Evolutionary conservation across 1,139 yeast genomes (phyloP).

Genomic region (Lizanozyma gosingica): DNA sequence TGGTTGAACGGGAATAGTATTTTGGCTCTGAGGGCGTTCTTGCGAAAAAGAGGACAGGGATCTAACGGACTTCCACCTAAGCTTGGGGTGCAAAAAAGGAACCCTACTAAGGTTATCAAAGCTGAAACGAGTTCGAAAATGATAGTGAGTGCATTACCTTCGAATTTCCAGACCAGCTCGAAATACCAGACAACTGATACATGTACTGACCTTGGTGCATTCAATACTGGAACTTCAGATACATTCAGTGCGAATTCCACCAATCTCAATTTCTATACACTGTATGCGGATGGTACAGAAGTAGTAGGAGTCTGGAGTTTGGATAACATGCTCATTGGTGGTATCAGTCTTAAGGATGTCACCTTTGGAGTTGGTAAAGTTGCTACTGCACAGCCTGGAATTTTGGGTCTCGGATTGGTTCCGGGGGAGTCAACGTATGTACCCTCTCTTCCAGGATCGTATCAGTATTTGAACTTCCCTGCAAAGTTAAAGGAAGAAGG

Average conservation of each 20-base stretch:
- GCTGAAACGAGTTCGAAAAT: background rate
- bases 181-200: conserved; percentile 1
- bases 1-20: background rate
- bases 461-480: conserved; percentile 36
- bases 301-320: conserved; percentile 46
- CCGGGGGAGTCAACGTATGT: conserved; percentile 21
- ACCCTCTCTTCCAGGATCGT: conserved; percentile 6
- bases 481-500: conserved; percentile 38
- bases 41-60: background rate
- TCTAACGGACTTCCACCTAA: background rate
- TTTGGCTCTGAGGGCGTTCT: background rate
- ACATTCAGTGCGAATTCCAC: conserved; percentile 4
- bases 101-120: background rate
- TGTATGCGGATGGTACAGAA: conserved; percentile 28
- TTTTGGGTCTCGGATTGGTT: conserved; percentile 47
- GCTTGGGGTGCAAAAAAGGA: no score
- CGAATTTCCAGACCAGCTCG: background rate
- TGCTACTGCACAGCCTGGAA: conserved; percentile 35
- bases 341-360: conserved; percentile 25
- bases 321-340: conserved; percentile 34
- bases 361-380: conserved; percentile 44
- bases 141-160: background rate
- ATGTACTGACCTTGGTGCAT: conserved; percentile 9
- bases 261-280: conserved; percentile 17
- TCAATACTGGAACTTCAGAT: conserved; percentile 6